Evolutionary conservation across 495 filamentous ascomycete species (phyloP), one percentile per base, ranked within the genome.

Genomic region (Bryoglossum gracile): DNA sequence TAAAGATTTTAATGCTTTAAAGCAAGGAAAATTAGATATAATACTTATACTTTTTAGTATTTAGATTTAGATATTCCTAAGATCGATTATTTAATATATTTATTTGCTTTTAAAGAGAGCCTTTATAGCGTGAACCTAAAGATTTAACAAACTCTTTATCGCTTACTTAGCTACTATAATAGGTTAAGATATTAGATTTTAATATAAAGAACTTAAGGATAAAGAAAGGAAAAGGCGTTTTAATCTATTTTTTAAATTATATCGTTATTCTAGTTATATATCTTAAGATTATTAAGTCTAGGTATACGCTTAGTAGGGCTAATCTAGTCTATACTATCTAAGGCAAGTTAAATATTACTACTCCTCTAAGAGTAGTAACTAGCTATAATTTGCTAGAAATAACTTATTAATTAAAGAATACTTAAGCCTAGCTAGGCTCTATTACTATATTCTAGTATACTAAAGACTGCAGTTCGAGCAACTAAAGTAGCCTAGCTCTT

Each of bases 231-330:
- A 65, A 70, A 8, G 67, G 70, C 9, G 65, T 72, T 25, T 61
- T 75, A 63, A 68, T 72, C 36, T 63, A 64, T 39, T 65, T 69
- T 2, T 67, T 68, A 11, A 75, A 73, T 59, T 66, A 71, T 37
- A 67, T 75, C 22, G 70, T 67, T 54, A 65, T 73, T 0, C 71
- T 69, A 9, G 63, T 66, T 18, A 63, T 67, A 36, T 72, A 72
- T 59, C 63, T 73, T 36, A 70, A 67, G 5, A 68, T 69, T 26
- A 65, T 72, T 0, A 68, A 68, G 19, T 62, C 63, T 34, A 62
- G 60, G 49, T 55, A 66, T 48, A 43, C 69, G 36, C 68, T 71
- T 59, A 62, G 57, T 47, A 59, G 63, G 17, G 57, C 56, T 10
- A 58, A 54, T 35, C 56, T 52, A 14, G 42, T 59, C 13, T 69